Evolutionary conservation across 331 rosid genomes (phyloP).

Genomic region (Rosa hybrid): DNA sequence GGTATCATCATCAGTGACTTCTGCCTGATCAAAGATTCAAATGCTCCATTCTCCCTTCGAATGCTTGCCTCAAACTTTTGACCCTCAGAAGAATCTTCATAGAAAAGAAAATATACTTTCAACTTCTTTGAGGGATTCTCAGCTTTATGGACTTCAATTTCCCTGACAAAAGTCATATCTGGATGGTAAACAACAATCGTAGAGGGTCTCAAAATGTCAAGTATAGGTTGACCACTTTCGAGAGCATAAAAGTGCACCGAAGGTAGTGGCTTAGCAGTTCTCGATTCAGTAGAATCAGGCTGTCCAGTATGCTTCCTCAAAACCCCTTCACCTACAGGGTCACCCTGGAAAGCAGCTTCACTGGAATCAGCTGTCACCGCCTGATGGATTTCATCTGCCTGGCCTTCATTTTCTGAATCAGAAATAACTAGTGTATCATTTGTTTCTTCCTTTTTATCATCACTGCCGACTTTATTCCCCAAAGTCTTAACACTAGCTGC

Average conservation of each 20-base stretch:
- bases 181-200: conserved; percentile 87
- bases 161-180: conserved; percentile 88
- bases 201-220: conserved; percentile 82
- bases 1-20: conserved; percentile 97
- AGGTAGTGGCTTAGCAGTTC: conserved; percentile 59
- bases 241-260: conserved; percentile 82
- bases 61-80: conserved; percentile 94
- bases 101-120: conserved; percentile 88
- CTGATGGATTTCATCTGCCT: conserved; percentile 38
- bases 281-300: conserved; percentile 27
- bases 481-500: conserved; percentile 32
- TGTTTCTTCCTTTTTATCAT: conserved; percentile 35
- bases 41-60: conserved; percentile 90
- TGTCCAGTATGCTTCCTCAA: conserved; percentile 48
- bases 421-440: conserved; percentile 38
- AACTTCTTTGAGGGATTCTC: conserved; percentile 72
- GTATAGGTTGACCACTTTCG: conserved; percentile 87
- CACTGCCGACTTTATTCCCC: conserved; percentile 28
- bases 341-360: conserved; percentile 35
- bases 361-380: conserved; percentile 35
- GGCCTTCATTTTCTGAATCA: conserved; percentile 44
- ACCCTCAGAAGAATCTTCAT: conserved; percentile 90
- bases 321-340: conserved; percentile 40
- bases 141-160: conserved; percentile 83
- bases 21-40: conserved; percentile 96